phyloP scores from a whole-genome alignment of 306 rosid species.

The Glycine tomentella region DNA sequence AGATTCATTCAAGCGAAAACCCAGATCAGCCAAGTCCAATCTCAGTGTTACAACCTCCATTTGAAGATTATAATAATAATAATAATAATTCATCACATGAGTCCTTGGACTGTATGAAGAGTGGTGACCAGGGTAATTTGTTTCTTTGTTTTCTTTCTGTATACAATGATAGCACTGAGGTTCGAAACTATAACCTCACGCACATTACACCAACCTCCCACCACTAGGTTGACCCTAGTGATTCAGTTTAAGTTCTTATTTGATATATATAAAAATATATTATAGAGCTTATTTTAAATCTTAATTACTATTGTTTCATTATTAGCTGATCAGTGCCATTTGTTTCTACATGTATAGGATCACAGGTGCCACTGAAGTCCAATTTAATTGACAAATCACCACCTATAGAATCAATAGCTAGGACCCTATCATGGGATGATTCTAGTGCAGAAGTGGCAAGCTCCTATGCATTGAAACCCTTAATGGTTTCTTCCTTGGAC shows the following conservation, averaged over 20 bases:
- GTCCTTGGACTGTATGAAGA: conserved; percentile 51
- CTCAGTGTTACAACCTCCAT: conserved; percentile 81
- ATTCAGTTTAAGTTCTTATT: background rate
- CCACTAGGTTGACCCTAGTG: too few species aligned
- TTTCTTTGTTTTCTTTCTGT: too few species aligned
- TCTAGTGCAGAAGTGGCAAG: conserved; percentile 62
- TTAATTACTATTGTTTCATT: background rate
- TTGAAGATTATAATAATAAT: conserved; percentile 67
- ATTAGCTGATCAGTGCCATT: background rate
- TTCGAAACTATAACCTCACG: too few species aligned
- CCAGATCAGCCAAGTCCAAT: conserved; percentile 90
- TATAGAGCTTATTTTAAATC: background rate
- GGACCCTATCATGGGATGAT: conserved; percentile 85
- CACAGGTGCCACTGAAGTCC: conserved; percentile 53
- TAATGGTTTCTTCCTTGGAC: conserved; percentile 57
- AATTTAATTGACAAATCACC: conserved; percentile 97
- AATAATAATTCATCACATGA: conserved; percentile 43
- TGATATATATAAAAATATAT: background rate
- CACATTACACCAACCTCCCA: too few species aligned
- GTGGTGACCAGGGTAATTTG: conserved; percentile 55
- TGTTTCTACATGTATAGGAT: conserved; percentile 53
- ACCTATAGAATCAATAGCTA: conserved; percentile 87
- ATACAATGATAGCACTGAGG: too few species aligned
- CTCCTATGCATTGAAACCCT: conserved; percentile 58
- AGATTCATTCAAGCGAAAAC: conserved; percentile 56